These are phyloP conservation scores for Teunomyces funiuensis DNA, from an alignment of 805 yeast species.

Conservation along the genomic window DNA sequence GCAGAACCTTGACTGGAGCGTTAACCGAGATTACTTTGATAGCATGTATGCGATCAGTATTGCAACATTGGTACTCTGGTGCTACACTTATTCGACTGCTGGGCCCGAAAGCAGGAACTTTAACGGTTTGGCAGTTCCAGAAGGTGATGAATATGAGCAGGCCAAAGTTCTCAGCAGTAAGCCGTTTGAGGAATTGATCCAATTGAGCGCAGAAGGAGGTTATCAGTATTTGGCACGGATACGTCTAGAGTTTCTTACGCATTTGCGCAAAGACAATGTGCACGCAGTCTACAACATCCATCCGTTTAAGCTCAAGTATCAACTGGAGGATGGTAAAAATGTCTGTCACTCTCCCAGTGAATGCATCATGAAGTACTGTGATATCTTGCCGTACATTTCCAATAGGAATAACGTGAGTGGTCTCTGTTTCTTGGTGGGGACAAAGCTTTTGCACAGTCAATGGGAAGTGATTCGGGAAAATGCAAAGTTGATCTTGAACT, in stretches of 20 bases:
- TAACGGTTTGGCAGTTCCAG: conserved; percentile 17
- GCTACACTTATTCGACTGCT: conserved; percentile 32
- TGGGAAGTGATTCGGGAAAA: conserved; percentile 45
- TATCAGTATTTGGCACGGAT: conserved; percentile 35
- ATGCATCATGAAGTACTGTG: conserved; percentile 33
- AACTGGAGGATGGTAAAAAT: conserved; percentile 9
- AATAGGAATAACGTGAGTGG: conserved; percentile 42
- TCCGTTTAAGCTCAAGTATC: conserved; percentile 18
- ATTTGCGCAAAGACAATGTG: conserved; percentile 24
- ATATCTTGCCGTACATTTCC: conserved; percentile 30
- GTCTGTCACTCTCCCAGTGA: conserved; percentile 24
- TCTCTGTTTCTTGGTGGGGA: conserved; percentile 40
- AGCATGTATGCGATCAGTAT: conserved; percentile 36
- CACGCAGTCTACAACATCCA: conserved; percentile 22
- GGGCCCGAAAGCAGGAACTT: conserved; percentile 32
- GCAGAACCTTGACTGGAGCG: conserved; percentile 27
- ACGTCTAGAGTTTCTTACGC: conserved; percentile 31
- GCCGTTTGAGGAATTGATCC: conserved; percentile 24
- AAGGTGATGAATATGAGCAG: conserved; percentile 7
- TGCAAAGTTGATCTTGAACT: conserved; percentile 41
- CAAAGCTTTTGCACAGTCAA: conserved; percentile 36
- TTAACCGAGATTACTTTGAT: conserved; percentile 37
- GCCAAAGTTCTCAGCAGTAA: conserved; percentile 2
- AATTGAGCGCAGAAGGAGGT: conserved; percentile 36
- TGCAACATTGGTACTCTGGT: conserved; percentile 41